These are phyloP conservation scores for Dioszegia aurantiaca DNA, from an alignment of 768 basidiomycete species.

Conservation along the genomic window DNA sequence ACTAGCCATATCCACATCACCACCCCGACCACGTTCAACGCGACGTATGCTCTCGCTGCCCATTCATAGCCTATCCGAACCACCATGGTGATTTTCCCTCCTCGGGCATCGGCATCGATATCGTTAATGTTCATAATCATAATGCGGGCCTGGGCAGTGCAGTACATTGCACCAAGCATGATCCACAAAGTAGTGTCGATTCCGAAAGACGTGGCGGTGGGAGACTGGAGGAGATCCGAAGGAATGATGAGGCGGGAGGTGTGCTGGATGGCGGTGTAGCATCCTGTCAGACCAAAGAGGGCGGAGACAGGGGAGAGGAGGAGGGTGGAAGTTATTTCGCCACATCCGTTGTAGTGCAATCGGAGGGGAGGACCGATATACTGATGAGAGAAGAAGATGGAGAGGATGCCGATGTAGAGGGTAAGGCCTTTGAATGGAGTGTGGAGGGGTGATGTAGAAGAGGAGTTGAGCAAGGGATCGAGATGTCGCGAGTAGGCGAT, in stretches of 20 bases:
- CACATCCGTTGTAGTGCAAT: conserved; percentile 30
- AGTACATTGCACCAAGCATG: conserved; percentile 24
- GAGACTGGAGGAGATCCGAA: conserved; percentile 9
- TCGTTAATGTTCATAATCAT: conserved; percentile 37
- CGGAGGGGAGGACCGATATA: conserved; percentile 34
- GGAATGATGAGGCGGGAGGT: neutral
- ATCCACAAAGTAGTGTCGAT: conserved; percentile 24
- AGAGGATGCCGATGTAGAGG: conserved; percentile 26
- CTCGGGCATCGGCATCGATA: conserved; percentile 27
- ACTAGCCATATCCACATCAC: conserved; percentile 13
- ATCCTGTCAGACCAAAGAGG: conserved; percentile 29
- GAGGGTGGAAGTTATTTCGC: conserved; percentile 25
- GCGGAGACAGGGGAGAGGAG: conserved; percentile 23
- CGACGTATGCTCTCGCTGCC: conserved; percentile 20
- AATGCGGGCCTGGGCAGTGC: conserved; percentile 30
- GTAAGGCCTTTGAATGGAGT: conserved; percentile 28
- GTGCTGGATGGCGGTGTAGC: conserved; percentile 26
- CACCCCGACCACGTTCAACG: conserved; percentile 18
- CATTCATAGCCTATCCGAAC: conserved; percentile 20
- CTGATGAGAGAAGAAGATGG: conserved; percentile 26
- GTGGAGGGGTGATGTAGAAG: neutral
- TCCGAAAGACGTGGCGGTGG: neutral
- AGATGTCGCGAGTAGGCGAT: conserved; percentile 19
- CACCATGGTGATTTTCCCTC: conserved; percentile 27
- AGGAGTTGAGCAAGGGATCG: conserved; percentile 16